Evolutionary conservation across 139 green algal genomes (phyloP), one percentile per base, ranked within the genome.

Genomic region (Haematococcus sp.): DNA sequence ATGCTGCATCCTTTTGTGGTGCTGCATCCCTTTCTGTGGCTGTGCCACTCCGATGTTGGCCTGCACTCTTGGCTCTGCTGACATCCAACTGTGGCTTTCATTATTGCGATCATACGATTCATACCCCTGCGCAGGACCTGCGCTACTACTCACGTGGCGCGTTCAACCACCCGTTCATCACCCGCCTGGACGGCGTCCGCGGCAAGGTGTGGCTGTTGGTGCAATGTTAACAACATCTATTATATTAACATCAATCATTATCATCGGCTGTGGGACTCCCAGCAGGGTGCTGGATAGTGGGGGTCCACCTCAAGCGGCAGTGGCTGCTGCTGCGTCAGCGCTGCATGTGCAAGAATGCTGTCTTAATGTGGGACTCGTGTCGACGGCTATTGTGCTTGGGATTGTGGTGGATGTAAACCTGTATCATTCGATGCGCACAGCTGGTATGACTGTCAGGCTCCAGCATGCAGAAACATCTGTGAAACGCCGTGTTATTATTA

Each of bases 141-240:
- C 81, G 84, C 49, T 95, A 92, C 69, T 95, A 94, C 72, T 85
- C 89, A 11, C 83, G 89, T 17, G 90, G 90, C 52, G 63, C 90
- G 16, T 95, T 95, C 81, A 78, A 80, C 22, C 56, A 66, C 31
- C 71, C 70, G 0, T 13, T 80, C 28, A 77, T 86, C 20, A 78
- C 66, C 25, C 54, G 75, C 15, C 52, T 80, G 61, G 73, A 84
- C 64, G 78, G 78, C 32, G 63, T 77, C 35, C 58, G 25, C 5
- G 58, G 70, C 68, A 72, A 72, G 66, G 66, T 61, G 2, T 49
- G 40, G 7, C 7, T 49, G 7, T 49, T 7, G 13, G 66, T 58
- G 32, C 4, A 3, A 23, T 7, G 15, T 20, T 13, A 28, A 32
- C 16, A 63, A 31, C 5, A 28, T 13, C 16, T 20, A 63, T 20